Evolutionary conservation across 164 flowering plant genomes (phyloP).

Genomic region (Tetracentron sinense): DNA sequence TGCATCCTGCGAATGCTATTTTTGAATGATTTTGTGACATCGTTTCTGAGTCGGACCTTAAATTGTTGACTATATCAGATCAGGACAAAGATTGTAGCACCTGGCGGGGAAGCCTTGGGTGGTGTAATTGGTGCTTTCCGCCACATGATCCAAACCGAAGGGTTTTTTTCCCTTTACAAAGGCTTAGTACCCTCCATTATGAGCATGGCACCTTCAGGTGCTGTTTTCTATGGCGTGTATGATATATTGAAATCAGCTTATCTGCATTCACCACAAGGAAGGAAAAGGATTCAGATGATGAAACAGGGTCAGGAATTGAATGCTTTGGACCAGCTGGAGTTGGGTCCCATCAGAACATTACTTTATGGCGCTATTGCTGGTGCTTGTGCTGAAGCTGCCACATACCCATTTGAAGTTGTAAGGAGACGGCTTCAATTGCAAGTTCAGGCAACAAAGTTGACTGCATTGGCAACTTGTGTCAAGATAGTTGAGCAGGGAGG

Average conservation of each 20-base stretch:
- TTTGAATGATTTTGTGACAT: no score
- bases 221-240: conserved; percentile 94
- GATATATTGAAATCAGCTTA: conserved; percentile 82
- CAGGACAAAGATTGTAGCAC: conserved; percentile 88
- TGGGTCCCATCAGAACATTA: conserved; percentile 87
- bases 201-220: conserved; percentile 96
- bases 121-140: conserved; percentile 78
- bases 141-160: conserved; percentile 78
- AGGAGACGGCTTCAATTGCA: conserved; percentile 90
- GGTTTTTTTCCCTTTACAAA: conserved; percentile 85
- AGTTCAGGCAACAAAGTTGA: conserved; percentile 58
- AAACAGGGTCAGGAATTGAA: conserved; percentile 55
- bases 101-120: conserved; percentile 89
- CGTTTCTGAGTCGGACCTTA: background rate
- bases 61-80: conserved; percentile 39
- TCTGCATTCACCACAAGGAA: conserved; percentile 87
- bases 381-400: conserved; percentile 93
- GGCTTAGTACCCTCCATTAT: conserved; percentile 82
- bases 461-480: conserved; percentile 55
- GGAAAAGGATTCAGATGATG: conserved; percentile 52
- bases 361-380: conserved; percentile 94
- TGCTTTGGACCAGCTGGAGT: conserved; percentile 82
- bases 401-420: conserved; percentile 94
- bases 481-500: conserved; percentile 82
- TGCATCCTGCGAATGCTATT: no score